phyloP scores from a whole-genome alignment of 164 flowering plant species.

The Vitis cinerea region DNA sequence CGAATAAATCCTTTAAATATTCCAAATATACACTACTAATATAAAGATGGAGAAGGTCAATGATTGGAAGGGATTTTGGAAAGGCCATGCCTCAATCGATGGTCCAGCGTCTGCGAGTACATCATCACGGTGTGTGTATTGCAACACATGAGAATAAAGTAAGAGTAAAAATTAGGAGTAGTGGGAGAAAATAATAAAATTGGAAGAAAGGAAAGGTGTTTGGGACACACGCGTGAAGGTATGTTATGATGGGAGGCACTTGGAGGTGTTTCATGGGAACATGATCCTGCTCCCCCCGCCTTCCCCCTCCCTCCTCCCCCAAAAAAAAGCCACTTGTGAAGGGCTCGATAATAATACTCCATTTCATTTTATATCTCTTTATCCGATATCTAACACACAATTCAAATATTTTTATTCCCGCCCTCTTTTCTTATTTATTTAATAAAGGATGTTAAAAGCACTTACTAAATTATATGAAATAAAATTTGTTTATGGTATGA shows the following conservation, averaged over 20 bases:
- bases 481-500: no score
- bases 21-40: no score
- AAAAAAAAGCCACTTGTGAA: neutral
- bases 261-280: conserved; percentile 22
- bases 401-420: no score
- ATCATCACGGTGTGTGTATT: conserved; percentile 7
- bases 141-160: no score
- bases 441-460: no score
- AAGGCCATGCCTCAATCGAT: conserved; percentile 4
- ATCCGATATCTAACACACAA: neutral
- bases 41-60: no score
- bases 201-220: neutral
- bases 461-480: no score
- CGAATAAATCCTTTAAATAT: no score
- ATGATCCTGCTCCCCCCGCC: conserved; percentile 22
- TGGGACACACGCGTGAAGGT: conserved; percentile 20
- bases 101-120: conserved; percentile 8
- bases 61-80: no score
- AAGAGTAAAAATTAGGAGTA: no score
- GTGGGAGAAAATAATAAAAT: conserved; percentile 1
- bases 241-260: conserved; percentile 28
- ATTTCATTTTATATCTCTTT: neutral
- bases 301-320: neutral
- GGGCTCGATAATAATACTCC: neutral
- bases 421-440: no score